Evolutionary conservation across 495 filamentous ascomycete genomes (phyloP).

Genomic region (Cercophora sp.): DNA sequence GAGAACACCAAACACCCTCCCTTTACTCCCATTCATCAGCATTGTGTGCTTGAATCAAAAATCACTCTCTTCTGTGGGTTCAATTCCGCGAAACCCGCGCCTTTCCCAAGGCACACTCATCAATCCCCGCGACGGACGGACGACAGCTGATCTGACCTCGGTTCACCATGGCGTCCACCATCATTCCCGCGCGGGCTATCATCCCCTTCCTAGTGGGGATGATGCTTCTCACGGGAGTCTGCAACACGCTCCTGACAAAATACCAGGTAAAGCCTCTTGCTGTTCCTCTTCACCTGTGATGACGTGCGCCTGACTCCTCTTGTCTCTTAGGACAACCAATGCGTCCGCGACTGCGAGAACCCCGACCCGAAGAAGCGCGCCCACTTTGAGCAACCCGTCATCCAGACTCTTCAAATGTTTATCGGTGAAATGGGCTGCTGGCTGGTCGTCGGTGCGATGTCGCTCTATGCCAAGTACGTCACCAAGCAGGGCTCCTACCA

Average conservation of each 20-base stretch:
- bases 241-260: slow-evolving; percentile 95
- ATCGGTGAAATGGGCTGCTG: slow-evolving; percentile 89
- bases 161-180: slow-evolving; percentile 38
- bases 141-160: no score
- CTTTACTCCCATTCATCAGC: no score
- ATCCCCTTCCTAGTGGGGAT: slow-evolving; percentile 83
- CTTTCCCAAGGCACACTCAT: background rate
- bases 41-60: no score
- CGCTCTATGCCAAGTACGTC: slow-evolving; percentile 58
- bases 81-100: background rate
- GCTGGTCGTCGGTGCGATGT: slow-evolving; percentile 69
- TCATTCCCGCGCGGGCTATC: slow-evolving; percentile 46
- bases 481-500: slow-evolving; percentile 53
- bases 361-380: slow-evolving; percentile 61
- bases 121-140: no score
- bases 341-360: slow-evolving; percentile 82
- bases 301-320: background rate
- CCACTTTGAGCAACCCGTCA: slow-evolving; percentile 88
- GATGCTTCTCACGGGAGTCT: slow-evolving; percentile 87
- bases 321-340: slow-evolving; percentile 78
- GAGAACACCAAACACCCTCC: no score
- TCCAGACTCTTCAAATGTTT: slow-evolving; percentile 95
- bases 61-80: no score
- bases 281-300: background rate
- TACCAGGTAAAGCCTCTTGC: slow-evolving; percentile 62